Evolutionary conservation across 1,139 yeast genomes (phyloP).

Genomic region (Candida freyschussii): DNA sequence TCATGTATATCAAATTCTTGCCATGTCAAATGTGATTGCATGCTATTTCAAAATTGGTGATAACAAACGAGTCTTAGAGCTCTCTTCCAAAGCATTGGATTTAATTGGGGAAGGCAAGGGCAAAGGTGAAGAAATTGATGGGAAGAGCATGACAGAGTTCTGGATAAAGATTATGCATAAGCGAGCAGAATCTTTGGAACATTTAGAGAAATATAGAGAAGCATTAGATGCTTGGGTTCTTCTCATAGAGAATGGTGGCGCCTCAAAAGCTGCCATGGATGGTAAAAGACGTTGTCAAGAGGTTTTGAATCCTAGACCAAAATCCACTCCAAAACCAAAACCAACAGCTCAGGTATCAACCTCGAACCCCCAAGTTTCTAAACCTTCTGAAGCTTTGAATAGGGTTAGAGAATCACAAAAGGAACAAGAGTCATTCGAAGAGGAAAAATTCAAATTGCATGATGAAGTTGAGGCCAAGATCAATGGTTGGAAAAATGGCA

Average conservation of each 20-base stretch:
- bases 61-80: slow-evolving; percentile 53
- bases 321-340: slow-evolving; percentile 5
- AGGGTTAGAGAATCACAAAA: slow-evolving; percentile 44
- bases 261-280: slow-evolving; percentile 63
- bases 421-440: slow-evolving; percentile 47
- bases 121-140: slow-evolving; percentile 37
- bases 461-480: slow-evolving; percentile 56
- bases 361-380: slow-evolving; percentile 1
- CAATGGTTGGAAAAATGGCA: slow-evolving; percentile 65
- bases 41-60: slow-evolving; percentile 72
- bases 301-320: slow-evolving; percentile 49
- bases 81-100: slow-evolving; percentile 52
- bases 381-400: slow-evolving; percentile 37
- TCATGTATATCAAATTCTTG: slow-evolving; percentile 65
- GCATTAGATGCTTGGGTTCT: slow-evolving; percentile 59
- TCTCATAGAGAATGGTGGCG: slow-evolving; percentile 63
- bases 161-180: slow-evolving; percentile 67
- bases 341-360: slow-evolving; percentile 16
- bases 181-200: slow-evolving; percentile 81
- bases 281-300: slow-evolving; percentile 77
- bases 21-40: slow-evolving; percentile 73
- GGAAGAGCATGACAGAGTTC: slow-evolving; percentile 60
- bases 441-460: slow-evolving; percentile 50
- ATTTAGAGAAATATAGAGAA: slow-evolving; percentile 60
- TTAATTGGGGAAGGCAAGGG: slow-evolving; percentile 45